Percentiles rank a stretch among this genome's conserved stretches.
Evolutionary conservation across 768 basidiomycete genomes (phyloP).

Genomic region (Termitomyces sp.): DNA sequence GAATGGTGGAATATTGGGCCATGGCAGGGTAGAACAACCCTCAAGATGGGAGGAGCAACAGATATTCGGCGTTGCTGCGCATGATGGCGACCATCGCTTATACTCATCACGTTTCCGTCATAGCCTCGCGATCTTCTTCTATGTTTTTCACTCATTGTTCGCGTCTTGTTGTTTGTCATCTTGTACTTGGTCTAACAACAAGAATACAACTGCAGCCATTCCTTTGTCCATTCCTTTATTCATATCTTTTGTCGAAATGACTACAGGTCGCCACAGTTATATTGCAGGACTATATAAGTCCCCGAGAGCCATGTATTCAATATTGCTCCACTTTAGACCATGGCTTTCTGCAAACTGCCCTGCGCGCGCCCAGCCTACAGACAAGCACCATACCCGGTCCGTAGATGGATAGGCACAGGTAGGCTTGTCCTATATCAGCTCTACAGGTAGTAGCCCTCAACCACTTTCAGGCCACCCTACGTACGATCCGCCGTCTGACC

Average conservation of each 20-base stretch:
- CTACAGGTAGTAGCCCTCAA: neutral
- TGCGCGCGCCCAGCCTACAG: slow-evolving; percentile 3
- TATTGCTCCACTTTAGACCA: neutral
- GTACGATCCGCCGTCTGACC: slow-evolving; percentile 6
- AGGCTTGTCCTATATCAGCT: neutral
- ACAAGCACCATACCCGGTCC: slow-evolving; percentile 5
- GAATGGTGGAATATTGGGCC: slow-evolving; percentile 14
- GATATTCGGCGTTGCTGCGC: slow-evolving; percentile 13
- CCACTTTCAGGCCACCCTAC: neutral
- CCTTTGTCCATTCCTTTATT: slow-evolving; percentile 1
- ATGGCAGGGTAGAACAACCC: slow-evolving; percentile 19
- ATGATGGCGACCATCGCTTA: slow-evolving; percentile 11
- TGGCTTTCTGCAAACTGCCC: slow-evolving; percentile 6
- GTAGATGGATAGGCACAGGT: slow-evolving; percentile 6
- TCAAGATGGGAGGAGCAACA: neutral
- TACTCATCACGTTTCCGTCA: slow-evolving; percentile 8
- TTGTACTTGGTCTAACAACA: slow-evolving; percentile 2
- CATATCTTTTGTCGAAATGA: neutral
- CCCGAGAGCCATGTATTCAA: neutral
- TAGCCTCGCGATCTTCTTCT: neutral
- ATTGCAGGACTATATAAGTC: neutral
- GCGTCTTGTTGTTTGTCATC: neutral
- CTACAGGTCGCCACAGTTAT: neutral
- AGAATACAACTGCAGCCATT: neutral
- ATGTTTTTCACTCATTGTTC: slow-evolving; percentile 2